phyloP scores from a whole-genome alignment of 495 filamentous ascomycete genomes.

The Annulohypoxylon nitens region DNA sequence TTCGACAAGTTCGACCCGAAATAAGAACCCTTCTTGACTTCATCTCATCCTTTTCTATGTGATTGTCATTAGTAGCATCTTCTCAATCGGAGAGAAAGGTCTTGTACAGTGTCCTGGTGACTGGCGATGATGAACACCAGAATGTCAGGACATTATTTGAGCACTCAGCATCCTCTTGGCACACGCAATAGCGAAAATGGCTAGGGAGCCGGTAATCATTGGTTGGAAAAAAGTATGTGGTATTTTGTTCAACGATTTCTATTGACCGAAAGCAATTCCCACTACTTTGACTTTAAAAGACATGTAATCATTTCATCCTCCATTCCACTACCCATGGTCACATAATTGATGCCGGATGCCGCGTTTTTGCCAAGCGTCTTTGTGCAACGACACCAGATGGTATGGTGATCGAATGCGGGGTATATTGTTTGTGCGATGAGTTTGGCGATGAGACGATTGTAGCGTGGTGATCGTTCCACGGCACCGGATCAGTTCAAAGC shows the following conservation, averaged over 20 bases:
- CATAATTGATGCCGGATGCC: constrained; percentile 22
- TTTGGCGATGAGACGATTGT: neutral
- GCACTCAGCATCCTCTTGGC: neutral
- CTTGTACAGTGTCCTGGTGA: neutral
- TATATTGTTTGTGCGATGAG: constrained; percentile 14
- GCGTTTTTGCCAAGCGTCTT: constrained; percentile 12
- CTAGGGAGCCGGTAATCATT: neutral
- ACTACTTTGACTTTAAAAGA: neutral
- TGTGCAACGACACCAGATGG: constrained; percentile 1
- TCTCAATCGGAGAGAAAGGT: neutral
- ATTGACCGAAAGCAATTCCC: constrained; percentile 26
- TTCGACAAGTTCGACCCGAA: constrained; percentile 35
- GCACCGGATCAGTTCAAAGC: constrained; percentile 9
- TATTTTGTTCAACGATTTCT: constrained; percentile 21
- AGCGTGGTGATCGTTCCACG: constrained; percentile 18
- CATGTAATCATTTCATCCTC: constrained; percentile 12
- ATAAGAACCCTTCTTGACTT: constrained; percentile 21
- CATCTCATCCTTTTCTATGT: constrained; percentile 15
- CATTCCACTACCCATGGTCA: neutral
- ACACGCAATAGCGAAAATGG: neutral
- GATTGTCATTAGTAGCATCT: constrained; percentile 6
- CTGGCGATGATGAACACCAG: neutral
- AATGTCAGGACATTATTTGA: neutral
- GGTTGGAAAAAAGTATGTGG: constrained; percentile 2
- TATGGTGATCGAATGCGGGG: constrained; percentile 16